Conservation (phyloP, 192 early-diverging fungal species). For the Backusella australiensis region DNA sequence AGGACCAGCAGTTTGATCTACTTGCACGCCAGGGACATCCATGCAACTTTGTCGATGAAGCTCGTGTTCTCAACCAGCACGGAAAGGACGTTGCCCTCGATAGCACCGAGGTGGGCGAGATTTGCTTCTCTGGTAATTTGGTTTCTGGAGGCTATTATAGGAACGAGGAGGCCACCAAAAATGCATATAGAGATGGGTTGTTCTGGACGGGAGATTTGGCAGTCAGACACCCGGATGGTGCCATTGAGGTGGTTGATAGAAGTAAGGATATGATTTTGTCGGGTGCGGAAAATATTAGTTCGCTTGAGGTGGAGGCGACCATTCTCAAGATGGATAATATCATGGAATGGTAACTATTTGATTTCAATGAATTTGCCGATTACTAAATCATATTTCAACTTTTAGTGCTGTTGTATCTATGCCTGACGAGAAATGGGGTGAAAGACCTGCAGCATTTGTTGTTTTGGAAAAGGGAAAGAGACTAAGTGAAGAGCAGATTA, state of each 20-base stretch:
- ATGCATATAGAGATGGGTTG: constrained; percentile 50
- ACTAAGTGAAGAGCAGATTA: constrained; percentile 24
- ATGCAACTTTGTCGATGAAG: constrained; percentile 46
- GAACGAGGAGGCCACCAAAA: constrained; percentile 51
- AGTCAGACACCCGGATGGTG: constrained; percentile 57
- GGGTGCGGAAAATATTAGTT: constrained; percentile 61
- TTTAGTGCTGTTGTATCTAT: constrained; percentile 49
- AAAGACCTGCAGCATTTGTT: constrained; percentile 56
- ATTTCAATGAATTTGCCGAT: not conserved
- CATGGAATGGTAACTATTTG: constrained; percentile 41
- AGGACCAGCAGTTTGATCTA: constrained; percentile 34
- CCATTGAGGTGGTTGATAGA: constrained; percentile 56
- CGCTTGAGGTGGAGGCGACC: constrained; percentile 51
- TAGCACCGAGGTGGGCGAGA: constrained; percentile 53
- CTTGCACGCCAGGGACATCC: constrained; percentile 54
- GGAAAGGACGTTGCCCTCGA: constrained; percentile 46
- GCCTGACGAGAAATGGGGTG: constrained; percentile 60
- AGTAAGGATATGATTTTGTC: constrained; percentile 63
- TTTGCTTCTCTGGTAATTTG: constrained; percentile 54
- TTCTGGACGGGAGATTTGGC: constrained; percentile 63
- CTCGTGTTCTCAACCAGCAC: constrained; percentile 43
- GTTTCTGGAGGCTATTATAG: constrained; percentile 53
- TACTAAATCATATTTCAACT: not conserved
- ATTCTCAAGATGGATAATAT: constrained; percentile 47
- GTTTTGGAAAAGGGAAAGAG: constrained; percentile 38